Conservation (phyloP, 225 moss, liverwort and hornwort species). For the Lunularia cruciata region DNA sequence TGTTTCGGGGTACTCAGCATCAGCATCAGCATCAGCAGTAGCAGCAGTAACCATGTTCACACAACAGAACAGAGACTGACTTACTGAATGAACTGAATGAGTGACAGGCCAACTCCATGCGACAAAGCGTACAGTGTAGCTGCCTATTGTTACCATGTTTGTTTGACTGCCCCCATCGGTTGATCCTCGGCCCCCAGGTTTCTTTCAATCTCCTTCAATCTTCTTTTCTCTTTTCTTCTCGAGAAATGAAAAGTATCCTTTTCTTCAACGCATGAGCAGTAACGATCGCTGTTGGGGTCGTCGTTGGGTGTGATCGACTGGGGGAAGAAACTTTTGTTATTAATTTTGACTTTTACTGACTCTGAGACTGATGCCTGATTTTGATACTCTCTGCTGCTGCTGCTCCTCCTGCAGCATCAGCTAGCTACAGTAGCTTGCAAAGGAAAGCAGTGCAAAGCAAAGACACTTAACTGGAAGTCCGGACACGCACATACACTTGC, state of each 20-base stretch:
- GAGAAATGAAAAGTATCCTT: conserved; percentile 1
- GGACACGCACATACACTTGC: background rate
- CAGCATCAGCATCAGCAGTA: background rate
- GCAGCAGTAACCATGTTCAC: conserved; percentile 5
- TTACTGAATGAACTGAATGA: background rate
- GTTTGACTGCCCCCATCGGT: background rate
- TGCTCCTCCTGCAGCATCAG: background rate
- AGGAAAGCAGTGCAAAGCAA: too few relatives aligned
- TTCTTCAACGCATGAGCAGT: background rate
- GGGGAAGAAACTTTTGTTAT: background rate
- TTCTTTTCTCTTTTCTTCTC: too few relatives aligned
- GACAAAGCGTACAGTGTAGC: background rate
- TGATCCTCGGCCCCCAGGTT: too few relatives aligned
- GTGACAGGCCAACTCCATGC: conserved; percentile 2
- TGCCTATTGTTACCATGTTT: background rate
- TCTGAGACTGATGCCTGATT: too few relatives aligned
- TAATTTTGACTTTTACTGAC: background rate
- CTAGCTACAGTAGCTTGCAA: background rate
- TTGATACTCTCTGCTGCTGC: background rate
- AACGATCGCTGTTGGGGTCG: background rate
- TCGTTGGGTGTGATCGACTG: background rate
- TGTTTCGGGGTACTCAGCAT: background rate
- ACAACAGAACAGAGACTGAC: background rate
- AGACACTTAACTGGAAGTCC: background rate
- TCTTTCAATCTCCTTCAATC: too few relatives aligned